Evolutionary conservation across 2,329 filamentous ascomycete species (phyloP), one percentile per base, ranked within the genome.

Genomic region (Colletotrichum camelliae): DNA sequence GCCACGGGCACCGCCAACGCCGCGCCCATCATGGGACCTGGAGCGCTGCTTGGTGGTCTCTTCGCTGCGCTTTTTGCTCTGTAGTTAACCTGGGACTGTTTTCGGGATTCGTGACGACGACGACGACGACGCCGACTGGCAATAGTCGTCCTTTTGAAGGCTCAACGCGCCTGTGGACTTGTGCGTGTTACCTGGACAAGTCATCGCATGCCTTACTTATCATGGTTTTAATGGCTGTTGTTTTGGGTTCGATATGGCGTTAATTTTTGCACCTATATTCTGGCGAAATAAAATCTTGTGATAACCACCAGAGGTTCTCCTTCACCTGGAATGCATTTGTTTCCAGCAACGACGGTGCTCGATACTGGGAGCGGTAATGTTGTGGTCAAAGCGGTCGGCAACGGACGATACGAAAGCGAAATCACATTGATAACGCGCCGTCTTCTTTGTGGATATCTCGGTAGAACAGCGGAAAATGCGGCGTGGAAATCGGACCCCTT

Each of bases 21-120:
- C 12, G 55, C 69, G 18, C 29, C 71, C n/a, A 70, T 69, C 27
- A 68, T 73, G 75, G 72, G 68, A 13, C 61, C 75, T 3, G 61
- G 72, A 12, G 75, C 70, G 15, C 52, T 77, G 16, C 27, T 78
- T 18, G 75, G 77, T 27, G 75, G 75, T 58, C 57, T 78, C 6
- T 39, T 78, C 15, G 77, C 68, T 15, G 77, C 75, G 33, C 31
- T 75, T n/a, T 72, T 66, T 15, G 55, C 27, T 12, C 27, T 78
- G 60, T 78, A 60, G 27, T 16, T n/a, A 10, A n/a, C 18, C 5
- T 21, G 29, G 29, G 16, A 12, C n/a, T 7, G 15, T 37, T 21
- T 7, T 48, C 5, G 43, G n/a, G 5, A 5, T 48, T 12, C 5
- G 43, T 15, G 43, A 21, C n/a, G 5, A 48, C 39, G 9, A 24